Base-by-base conservation (phyloP, 2,329 filamentous ascomycete genomes). In the Exophiala xenobiotica region DNA sequence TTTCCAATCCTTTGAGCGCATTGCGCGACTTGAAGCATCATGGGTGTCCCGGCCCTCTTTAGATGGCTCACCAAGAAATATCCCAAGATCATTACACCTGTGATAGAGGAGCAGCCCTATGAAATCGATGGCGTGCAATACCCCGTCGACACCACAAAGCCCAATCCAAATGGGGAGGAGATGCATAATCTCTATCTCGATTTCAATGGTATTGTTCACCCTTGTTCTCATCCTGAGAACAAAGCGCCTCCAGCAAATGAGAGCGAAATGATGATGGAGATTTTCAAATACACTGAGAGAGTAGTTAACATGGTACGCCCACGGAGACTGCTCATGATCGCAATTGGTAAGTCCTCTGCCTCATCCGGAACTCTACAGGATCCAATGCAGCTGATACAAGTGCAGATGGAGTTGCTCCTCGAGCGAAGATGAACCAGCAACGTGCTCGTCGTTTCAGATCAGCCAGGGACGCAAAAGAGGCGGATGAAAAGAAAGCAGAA, bases 401-500 rank as follows among this genome's bases (percentile, higher is more conserved):
- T 14, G 9, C 44, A 90, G 93, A 99, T 73, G 93, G 93, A 68
- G 93, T 99, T 59, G 93, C 93, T 3, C 95, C 93, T 40, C 87
- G 93, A 69, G 95, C 95, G 53, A 99, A 99, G 74, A 99, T 99
- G 93, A 99, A 99, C 69, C 95, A 99, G 69, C 93, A 99, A 74
- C 89, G 93, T 56, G 95, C 93, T 35, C 83, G 93, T 70, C 89
- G 93, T 64, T 99, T 99, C 74, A 86, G 93, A 56, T 88, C 92
- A 18, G 93, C 91, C 2, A 90, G 92, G 68, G 93, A 99, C 68
- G 93, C 93, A 12, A 85, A 90, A 66, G 90, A 97, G 68, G 96
- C 96, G 68, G 90, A 95, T 65, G 84, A 87, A 51, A 90, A 96
- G 67, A 95, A 95, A 66, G 84, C 87, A 58, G 89, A 96, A 67